A percentile compares a stretch with the other conserved stretches of the same genome.
Conservation (phyloP, 441 rosid genomes). For the Gossypium schwendimanii region DNA sequence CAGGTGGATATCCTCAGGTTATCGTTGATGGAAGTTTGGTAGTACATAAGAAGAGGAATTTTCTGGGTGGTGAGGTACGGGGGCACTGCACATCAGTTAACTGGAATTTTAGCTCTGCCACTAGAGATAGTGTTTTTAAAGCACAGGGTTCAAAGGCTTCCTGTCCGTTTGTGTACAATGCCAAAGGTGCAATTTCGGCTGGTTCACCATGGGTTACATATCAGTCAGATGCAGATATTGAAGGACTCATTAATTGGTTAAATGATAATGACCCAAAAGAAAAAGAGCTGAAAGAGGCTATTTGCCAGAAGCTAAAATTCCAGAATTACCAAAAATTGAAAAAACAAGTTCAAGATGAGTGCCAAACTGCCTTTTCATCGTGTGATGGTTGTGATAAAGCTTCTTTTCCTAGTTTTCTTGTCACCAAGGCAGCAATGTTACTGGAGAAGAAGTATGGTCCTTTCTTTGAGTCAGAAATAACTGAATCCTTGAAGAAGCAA, state of each 20-base stretch:
- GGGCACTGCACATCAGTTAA: constrained; percentile 9
- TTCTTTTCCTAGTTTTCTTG: constrained; percentile 30
- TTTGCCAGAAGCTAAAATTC: constrained; percentile 56
- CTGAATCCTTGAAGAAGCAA: constrained; percentile 34
- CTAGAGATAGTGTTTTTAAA: constrained; percentile 19
- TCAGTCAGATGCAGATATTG: constrained; percentile 70
- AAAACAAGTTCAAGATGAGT: constrained; percentile 29
- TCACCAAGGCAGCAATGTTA: constrained; percentile 62
- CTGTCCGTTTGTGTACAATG: constrained; percentile 45
- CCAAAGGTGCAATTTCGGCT: constrained; percentile 31
- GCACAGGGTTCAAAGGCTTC: constrained; percentile 51
- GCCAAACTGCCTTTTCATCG: constrained; percentile 20
- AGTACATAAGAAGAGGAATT: constrained; percentile 32
- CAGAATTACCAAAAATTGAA: constrained; percentile 35
- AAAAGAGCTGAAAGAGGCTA: constrained; percentile 69
- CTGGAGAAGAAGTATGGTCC: constrained; percentile 77
- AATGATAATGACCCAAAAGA: constrained; percentile 55
- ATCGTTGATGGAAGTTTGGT: constrained; percentile 74
- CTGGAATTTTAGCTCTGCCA: constrained; percentile 22
- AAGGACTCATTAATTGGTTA: constrained; percentile 70
- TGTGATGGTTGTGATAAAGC: constrained; percentile 21
- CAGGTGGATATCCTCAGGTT: constrained; percentile 43
- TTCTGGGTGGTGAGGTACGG: constrained; percentile 4
- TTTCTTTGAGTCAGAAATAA: constrained; percentile 35
- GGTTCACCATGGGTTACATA: constrained; percentile 56